phyloP scores from a whole-genome alignment of 148 eudicot genomes.

The Amaranthus hypochondriacus region DNA sequence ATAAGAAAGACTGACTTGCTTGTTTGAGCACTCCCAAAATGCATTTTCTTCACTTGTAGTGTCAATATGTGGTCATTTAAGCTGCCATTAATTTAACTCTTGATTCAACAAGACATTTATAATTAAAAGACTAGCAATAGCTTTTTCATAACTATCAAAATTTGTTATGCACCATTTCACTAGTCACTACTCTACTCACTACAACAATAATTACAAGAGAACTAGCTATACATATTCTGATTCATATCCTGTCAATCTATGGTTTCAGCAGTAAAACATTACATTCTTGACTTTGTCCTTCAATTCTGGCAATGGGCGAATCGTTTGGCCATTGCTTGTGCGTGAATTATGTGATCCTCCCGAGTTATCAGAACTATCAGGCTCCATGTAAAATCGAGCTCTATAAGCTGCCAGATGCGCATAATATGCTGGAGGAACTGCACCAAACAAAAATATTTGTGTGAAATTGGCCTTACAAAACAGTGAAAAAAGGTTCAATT shows the following conservation, averaged over 20 bases:
- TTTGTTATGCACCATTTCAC: slow-evolving; percentile 13
- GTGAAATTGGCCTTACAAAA: background rate
- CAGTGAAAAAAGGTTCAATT: too few relatives aligned
- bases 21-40: too few relatives aligned
- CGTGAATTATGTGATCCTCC: slow-evolving; percentile 28
- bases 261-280: slow-evolving; percentile 66
- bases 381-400: slow-evolving; percentile 80
- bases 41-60: too few relatives aligned
- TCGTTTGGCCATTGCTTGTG: slow-evolving; percentile 31
- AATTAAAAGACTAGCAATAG: slow-evolving; percentile 15
- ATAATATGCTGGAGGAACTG: slow-evolving; percentile 88
- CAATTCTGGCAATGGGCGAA: slow-evolving; percentile 61
- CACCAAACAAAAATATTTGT: slow-evolving; percentile 9
- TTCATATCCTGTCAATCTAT: slow-evolving; percentile 10
- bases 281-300: slow-evolving; percentile 77
- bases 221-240: slow-evolving; percentile 21
- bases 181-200: slow-evolving; percentile 21
- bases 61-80: too few relatives aligned
- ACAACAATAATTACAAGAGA: slow-evolving; percentile 27
- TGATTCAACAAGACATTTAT: background rate
- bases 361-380: slow-evolving; percentile 35
- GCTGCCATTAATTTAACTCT: too few relatives aligned
- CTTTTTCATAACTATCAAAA: slow-evolving; percentile 19
- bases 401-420: slow-evolving; percentile 88
- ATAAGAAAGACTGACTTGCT: too few relatives aligned